Evolutionary conservation across 495 filamentous ascomycete genomes (phyloP).

Genomic region (Daldinia loculata): DNA sequence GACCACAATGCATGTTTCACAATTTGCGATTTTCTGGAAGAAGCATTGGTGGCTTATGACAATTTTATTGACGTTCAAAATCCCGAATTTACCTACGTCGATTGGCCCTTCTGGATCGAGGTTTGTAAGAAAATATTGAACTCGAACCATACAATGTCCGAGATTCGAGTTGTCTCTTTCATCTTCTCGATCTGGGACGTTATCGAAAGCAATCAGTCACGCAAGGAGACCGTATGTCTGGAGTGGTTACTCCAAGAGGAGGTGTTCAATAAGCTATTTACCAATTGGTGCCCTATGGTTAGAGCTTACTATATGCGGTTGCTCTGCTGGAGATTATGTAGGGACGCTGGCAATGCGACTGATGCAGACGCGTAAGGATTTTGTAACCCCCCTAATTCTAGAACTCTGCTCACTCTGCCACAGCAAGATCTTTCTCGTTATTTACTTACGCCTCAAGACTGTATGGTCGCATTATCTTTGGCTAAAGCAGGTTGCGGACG

Average conservation of each 20-base stretch:
- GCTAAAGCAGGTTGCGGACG: constrained; percentile 70
- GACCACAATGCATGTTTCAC: constrained; percentile 91
- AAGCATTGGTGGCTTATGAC: constrained; percentile 60
- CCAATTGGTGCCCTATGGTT: constrained; percentile 99
- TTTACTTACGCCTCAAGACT: constrained; percentile 73
- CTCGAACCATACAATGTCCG: constrained; percentile 93
- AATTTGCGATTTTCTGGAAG: constrained; percentile 91
- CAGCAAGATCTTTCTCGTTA: constrained; percentile 72
- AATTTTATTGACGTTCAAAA: constrained; percentile 49
- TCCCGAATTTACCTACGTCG: constrained; percentile 54
- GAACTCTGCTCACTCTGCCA: constrained; percentile 38
- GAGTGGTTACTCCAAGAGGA: constrained; percentile 82
- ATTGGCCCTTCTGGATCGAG: constrained; percentile 91
- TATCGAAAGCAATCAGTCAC: constrained; percentile 69
- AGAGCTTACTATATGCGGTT: constrained; percentile 94
- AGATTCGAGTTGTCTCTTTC: constrained; percentile 87
- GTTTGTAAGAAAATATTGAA: constrained; percentile 84
- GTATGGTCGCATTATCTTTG: constrained; percentile 84
- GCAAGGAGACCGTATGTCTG: constrained; percentile 77
- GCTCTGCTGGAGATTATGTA: constrained; percentile 88
- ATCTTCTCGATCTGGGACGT: constrained; percentile 83
- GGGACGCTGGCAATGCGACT: constrained; percentile 74
- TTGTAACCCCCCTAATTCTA: neutral
- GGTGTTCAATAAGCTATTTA: constrained; percentile 85
- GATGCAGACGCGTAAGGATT: constrained; percentile 72